Percentiles rank a stretch among this genome's conserved stretches.
These are phyloP conservation scores for Cunninghamia lanceolata DNA, from an alignment of 75 land plant genomes.

Conservation along the genomic window DNA sequence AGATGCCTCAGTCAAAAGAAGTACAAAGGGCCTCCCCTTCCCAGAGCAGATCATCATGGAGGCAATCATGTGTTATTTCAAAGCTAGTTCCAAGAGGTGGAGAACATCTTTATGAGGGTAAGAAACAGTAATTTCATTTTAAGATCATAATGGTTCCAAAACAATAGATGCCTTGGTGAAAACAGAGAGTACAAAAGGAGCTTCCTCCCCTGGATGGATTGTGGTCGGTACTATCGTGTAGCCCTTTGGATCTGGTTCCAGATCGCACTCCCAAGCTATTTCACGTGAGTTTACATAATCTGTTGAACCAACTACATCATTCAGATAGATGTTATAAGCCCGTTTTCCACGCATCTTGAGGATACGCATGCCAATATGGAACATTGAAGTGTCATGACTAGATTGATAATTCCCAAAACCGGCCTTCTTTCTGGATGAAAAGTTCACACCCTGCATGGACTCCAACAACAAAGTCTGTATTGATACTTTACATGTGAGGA, in stretches of 20 bases:
- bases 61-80: neutral
- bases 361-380: conserved; percentile 95
- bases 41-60: neutral
- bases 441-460: conserved; percentile 68
- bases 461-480: neutral
- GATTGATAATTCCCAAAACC: conserved; percentile 91
- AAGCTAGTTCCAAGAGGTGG: neutral
- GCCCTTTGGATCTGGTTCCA: conserved; percentile 98
- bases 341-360: conserved; percentile 94
- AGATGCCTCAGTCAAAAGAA: neutral
- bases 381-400: conserved; percentile 82
- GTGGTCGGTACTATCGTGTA: conserved; percentile 99
- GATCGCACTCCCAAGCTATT: conserved; percentile 97
- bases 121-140: neutral
- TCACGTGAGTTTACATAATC: conserved; percentile 99
- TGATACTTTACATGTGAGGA: neutral
- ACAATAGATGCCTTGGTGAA: conserved; percentile 93
- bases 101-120: neutral
- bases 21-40: neutral
- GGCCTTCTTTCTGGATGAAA: conserved; percentile 65
- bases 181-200: conserved; percentile 95
- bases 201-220: conserved; percentile 92
- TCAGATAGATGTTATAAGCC: conserved; percentile 90
- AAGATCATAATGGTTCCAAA: conserved; percentile 66
- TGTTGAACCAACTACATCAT: conserved; percentile 97